A percentile compares a stretch with the other conserved stretches of the same genome.
phyloP scores from a whole-genome alignment of 164 flowering plant genomes.

The Kalanchoe fedtschenkoi region DNA sequence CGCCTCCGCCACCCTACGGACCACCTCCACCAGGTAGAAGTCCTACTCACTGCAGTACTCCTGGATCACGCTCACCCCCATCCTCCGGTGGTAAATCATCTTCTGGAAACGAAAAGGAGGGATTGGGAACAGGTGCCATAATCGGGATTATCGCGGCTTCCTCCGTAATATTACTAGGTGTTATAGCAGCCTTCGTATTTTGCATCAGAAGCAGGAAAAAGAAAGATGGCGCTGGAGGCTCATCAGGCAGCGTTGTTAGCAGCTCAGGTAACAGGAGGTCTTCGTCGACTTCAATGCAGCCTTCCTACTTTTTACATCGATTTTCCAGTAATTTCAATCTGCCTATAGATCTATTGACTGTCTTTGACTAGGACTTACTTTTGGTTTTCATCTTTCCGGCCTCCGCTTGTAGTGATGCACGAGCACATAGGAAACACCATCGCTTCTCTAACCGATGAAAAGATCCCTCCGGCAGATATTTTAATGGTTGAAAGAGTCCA shows the following conservation, averaged over 20 bases:
- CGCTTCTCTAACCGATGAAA: constrained; percentile 42
- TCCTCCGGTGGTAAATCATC: constrained; percentile 20
- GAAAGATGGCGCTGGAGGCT: constrained; percentile 32
- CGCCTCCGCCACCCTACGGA: constrained; percentile 71
- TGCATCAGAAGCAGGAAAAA: constrained; percentile 40
- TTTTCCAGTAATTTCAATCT: not conserved
- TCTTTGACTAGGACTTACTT: not conserved
- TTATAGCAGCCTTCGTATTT: constrained; percentile 36
- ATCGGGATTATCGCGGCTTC: constrained; percentile 59
- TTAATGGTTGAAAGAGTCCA: constrained; percentile 35
- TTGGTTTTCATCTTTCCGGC: not conserved
- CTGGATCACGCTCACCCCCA: constrained; percentile 26
- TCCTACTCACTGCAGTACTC: constrained; percentile 23
- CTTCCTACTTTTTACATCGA: not conserved
- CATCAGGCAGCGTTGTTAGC: constrained; percentile 25
- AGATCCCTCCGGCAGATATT: constrained; percentile 64
- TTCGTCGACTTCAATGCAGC: constrained; percentile 25
- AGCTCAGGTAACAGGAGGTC: not conserved
- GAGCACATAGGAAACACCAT: constrained; percentile 44
- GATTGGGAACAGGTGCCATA: constrained; percentile 37
- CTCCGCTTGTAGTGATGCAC: constrained; percentile 19
- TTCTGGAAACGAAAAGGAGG: constrained; percentile 15
- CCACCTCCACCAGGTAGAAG: constrained; percentile 65
- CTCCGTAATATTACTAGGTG: constrained; percentile 22
- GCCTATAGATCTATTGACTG: too few species aligned